These are phyloP conservation scores for Kodamaea anthophila DNA, from an alignment of 1,139 yeast species.

Conservation along the genomic window DNA sequence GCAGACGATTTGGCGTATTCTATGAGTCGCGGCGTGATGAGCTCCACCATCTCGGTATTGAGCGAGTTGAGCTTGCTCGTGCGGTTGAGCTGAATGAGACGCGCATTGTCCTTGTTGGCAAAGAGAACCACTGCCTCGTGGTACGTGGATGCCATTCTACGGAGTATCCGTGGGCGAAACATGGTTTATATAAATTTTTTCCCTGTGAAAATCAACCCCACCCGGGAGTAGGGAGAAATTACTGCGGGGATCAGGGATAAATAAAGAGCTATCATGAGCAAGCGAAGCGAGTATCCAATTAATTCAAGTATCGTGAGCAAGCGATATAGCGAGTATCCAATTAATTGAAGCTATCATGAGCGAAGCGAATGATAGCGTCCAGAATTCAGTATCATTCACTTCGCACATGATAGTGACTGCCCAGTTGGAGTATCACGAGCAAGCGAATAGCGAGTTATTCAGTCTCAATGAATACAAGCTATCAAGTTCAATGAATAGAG, in stretches of 20 bases:
- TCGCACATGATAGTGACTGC: too few relatives aligned
- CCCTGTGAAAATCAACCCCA: conserved; percentile 10
- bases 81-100: conserved; percentile 73
- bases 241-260: not conserved
- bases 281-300: too few relatives aligned
- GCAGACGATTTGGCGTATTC: conserved; percentile 70
- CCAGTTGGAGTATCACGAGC: too few relatives aligned
- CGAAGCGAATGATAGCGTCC: too few relatives aligned
- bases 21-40: conserved; percentile 66
- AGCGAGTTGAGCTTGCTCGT: conserved; percentile 82
- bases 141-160: conserved; percentile 18
- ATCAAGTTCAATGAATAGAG: too few relatives aligned
- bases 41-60: conserved; percentile 68
- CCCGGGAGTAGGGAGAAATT: conserved; percentile 5
- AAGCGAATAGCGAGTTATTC: too few relatives aligned
- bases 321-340: too few relatives aligned
- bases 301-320: too few relatives aligned
- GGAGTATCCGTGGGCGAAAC: conserved; percentile 8
- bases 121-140: conserved; percentile 54
- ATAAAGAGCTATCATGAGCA: conserved; percentile 2
- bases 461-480: too few relatives aligned
- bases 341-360: too few relatives aligned
- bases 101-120: conserved; percentile 56
- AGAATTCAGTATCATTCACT: too few relatives aligned
- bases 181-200: conserved; percentile 6